Percentiles rank a stretch among this genome's conserved stretches.
These are phyloP conservation scores for Neostapfia colusana DNA, from an alignment of 176 grass and related monocot species.

Conservation along the genomic window DNA sequence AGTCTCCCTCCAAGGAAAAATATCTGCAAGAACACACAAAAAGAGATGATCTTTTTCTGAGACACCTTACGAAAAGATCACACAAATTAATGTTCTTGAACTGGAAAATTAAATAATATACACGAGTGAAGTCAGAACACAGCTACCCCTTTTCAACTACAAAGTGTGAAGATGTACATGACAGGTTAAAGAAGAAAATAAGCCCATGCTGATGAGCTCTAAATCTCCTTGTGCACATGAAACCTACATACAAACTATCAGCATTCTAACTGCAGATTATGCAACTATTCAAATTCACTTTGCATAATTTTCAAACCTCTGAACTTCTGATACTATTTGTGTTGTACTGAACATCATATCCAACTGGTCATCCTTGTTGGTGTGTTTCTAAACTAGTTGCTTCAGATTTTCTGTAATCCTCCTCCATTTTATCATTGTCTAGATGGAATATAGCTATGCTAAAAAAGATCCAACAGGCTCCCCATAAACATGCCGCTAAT, in stretches of 20 bases:
- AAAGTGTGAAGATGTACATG: not conserved
- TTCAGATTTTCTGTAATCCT: not conserved
- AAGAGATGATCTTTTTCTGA: not conserved
- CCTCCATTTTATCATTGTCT: not conserved
- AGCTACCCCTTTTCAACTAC: constrained; percentile 17
- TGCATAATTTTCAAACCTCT: constrained; percentile 4
- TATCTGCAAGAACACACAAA: constrained; percentile 44
- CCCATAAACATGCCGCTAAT: not conserved
- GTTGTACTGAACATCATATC: not conserved
- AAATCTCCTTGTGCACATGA: not conserved
- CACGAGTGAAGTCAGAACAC: not conserved
- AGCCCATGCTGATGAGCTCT: not conserved
- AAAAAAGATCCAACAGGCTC: not conserved
- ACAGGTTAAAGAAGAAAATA: constrained; percentile 6
- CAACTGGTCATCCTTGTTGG: not conserved
- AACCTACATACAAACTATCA: not conserved
- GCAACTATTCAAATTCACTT: not conserved
- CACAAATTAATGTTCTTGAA: not conserved
- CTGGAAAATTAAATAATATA: constrained; percentile 8
- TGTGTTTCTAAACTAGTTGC: not conserved
- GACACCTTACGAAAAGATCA: not conserved
- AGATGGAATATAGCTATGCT: not conserved
- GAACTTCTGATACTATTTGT: not conserved
- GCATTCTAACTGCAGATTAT: not conserved
- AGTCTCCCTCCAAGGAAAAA: constrained; percentile 81